phyloP scores from a whole-genome alignment of 139 green algal genomes.

The Volvox africanus region DNA sequence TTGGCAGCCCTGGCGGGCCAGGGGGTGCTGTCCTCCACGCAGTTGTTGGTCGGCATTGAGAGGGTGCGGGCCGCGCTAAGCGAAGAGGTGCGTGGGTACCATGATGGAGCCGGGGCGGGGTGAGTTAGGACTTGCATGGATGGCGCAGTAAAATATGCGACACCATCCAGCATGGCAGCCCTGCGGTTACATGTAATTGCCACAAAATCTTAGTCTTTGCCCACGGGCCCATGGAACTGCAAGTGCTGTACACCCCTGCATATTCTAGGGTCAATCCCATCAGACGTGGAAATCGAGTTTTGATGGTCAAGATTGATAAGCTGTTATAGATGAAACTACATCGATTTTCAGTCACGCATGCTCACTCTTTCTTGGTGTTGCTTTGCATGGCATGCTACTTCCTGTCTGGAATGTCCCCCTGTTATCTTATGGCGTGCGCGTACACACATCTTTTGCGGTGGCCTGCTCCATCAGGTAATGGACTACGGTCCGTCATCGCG shows the following conservation, averaged over 20 bases:
- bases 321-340: not conserved
- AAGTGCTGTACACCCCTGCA: not conserved
- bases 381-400: no score
- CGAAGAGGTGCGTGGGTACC: conserved; percentile 28
- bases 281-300: no score
- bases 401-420: not conserved
- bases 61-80: conserved; percentile 13
- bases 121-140: not conserved
- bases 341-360: not conserved
- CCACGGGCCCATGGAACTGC: not conserved
- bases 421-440: no score
- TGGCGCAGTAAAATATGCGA: no score
- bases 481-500: conserved; percentile 45
- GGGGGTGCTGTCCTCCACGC: conserved; percentile 61
- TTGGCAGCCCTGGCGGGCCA: conserved; percentile 65
- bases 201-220: not conserved
- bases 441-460: not conserved
- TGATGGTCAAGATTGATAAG: not conserved
- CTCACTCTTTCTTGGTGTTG: no score
- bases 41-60: conserved; percentile 61
- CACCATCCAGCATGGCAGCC: no score
- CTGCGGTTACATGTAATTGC: not conserved
- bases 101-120: not conserved
- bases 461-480: not conserved
- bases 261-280: not conserved